Percentiles rank a stretch among this genome's conserved stretches.
These are phyloP conservation scores for Cutaneotrichosporon dermatis DNA, from an alignment of 1,284 basidiomycete genomes.

Conservation along the genomic window DNA sequence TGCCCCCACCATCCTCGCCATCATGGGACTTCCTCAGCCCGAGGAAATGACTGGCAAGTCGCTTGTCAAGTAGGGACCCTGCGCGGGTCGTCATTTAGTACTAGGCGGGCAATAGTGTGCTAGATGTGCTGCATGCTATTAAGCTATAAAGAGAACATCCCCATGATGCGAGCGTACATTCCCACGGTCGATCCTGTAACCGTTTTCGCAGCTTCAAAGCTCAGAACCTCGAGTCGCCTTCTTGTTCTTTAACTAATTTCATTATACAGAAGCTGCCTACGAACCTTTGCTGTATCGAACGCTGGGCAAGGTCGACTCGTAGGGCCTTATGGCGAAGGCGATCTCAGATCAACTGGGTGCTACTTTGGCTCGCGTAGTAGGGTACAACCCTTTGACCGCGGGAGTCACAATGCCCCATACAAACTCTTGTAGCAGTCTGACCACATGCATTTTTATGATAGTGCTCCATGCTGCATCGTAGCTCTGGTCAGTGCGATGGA, in stretches of 20 bases:
- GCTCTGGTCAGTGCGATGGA: too few relatives aligned
- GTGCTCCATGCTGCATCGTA: too few relatives aligned
- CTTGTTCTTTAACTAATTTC: constrained; percentile 12
- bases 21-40: constrained; percentile 56
- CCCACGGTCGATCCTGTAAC: background rate
- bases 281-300: constrained; percentile 12
- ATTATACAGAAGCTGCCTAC: constrained; percentile 14
- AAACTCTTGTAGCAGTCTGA: background rate
- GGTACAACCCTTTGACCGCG: constrained; percentile 11
- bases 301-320: constrained; percentile 16
- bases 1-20: constrained; percentile 73
- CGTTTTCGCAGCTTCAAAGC: too few relatives aligned
- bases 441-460: too few relatives aligned
- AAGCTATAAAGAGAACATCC: too few relatives aligned
- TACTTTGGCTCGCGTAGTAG: constrained; percentile 23
- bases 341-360: constrained; percentile 19
- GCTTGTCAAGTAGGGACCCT: constrained; percentile 9
- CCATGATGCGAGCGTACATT: background rate
- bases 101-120: background rate
- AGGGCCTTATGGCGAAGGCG: constrained; percentile 6
- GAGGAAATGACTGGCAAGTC: constrained; percentile 26
- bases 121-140: background rate
- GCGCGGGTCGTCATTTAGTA: too few relatives aligned
- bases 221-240: background rate
- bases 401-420: constrained; percentile 22